phyloP scores from a whole-genome alignment of 225 moss, liverwort and hornwort genomes.

The Neckera pumila region DNA sequence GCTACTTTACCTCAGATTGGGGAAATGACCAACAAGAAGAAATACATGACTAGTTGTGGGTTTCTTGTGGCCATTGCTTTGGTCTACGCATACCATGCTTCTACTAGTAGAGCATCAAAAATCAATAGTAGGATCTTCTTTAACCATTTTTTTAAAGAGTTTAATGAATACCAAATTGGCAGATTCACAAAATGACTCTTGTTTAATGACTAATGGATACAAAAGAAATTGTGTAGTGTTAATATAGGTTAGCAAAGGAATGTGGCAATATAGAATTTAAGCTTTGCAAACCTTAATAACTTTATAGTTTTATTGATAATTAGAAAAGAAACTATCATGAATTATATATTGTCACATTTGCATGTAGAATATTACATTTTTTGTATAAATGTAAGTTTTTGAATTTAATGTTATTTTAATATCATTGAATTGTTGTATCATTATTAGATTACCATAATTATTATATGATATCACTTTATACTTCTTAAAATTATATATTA shows the following conservation, averaged over 20 bases:
- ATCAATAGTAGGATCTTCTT: background rate
- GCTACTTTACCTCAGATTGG: no score
- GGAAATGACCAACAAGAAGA: accelerated
- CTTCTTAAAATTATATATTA: background rate
- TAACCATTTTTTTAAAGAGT: background rate
- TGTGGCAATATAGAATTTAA: background rate
- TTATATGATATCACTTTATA: background rate
- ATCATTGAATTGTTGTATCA: background rate
- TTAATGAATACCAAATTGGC: background rate
- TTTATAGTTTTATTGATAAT: background rate
- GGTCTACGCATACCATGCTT: accelerated
- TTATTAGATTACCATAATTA: background rate
- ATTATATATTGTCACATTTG: background rate
- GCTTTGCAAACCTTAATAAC: background rate
- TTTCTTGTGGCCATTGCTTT: accelerated
- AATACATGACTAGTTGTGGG: accelerated
- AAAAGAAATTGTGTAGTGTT: background rate
- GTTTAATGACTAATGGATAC: background rate
- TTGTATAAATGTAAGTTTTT: no score
- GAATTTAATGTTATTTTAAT: background rate
- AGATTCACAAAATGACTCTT: accelerated
- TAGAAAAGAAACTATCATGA: background rate
- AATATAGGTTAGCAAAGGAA: background rate
- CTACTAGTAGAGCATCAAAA: background rate
- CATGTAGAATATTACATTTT: background rate